These are phyloP conservation scores for Phascolomyces articulosus DNA, from an alignment of 371 early-diverging fungal genomes.

Conservation along the genomic window DNA sequence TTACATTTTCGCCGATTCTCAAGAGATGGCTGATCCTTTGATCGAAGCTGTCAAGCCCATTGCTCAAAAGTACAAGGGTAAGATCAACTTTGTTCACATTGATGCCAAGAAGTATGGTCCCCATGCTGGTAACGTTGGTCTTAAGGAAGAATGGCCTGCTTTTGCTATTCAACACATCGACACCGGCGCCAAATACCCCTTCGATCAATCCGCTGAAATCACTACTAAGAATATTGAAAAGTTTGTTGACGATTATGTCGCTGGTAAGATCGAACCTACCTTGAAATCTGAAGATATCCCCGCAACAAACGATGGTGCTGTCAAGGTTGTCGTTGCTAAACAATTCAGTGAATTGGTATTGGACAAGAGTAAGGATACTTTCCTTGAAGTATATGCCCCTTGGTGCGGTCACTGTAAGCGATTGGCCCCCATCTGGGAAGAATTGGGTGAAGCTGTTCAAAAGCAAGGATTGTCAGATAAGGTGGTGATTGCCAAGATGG, in stretches of 20 bases:
- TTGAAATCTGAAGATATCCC: constrained; percentile 88
- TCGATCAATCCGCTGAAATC: constrained; percentile 69
- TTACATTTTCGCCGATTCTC: constrained; percentile 79
- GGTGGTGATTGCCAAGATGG: constrained; percentile 92
- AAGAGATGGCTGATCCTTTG: constrained; percentile 60
- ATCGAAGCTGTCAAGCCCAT: constrained; percentile 63
- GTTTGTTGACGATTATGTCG: constrained; percentile 69
- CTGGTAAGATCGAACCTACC: constrained; percentile 75
- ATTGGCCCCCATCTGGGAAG: constrained; percentile 83
- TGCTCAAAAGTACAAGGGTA: constrained; percentile 88
- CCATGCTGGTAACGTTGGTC: constrained; percentile 83
- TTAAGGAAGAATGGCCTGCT: constrained; percentile 91
- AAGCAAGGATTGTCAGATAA: constrained; percentile 40
- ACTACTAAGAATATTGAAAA: constrained; percentile 56
- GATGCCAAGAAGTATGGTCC: constrained; percentile 84
- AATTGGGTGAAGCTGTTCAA: constrained; percentile 60
- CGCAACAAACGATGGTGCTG: constrained; percentile 82
- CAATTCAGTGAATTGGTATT: constrained; percentile 80
- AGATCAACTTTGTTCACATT: constrained; percentile 85
- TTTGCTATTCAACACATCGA: constrained; percentile 84
- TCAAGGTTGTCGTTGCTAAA: constrained; percentile 87
- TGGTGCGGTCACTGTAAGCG: constrained; percentile 96
- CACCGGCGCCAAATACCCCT: constrained; percentile 80
- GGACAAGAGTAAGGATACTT: constrained; percentile 89
- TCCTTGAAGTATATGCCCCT: constrained; percentile 93